A percentile compares a stretch with the other conserved stretches of the same genome.
Evolutionary conservation across 768 basidiomycete species (phyloP).

Genomic region (Tephrocybe sp.): DNA sequence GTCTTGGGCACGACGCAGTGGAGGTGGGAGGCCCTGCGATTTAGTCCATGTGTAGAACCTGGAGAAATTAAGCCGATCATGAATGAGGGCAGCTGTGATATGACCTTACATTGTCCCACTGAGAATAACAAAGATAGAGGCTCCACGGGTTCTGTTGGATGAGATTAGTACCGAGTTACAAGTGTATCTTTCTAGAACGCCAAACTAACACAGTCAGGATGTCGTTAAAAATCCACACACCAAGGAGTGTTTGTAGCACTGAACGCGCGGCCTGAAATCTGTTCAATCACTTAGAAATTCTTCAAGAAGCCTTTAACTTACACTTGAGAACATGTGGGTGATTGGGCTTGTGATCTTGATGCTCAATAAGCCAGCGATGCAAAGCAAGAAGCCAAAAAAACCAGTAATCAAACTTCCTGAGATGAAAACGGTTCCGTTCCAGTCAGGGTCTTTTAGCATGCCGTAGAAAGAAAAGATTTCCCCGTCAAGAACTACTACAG

Average conservation of each 20-base stretch:
- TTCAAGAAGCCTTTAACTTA: conserved; percentile 33
- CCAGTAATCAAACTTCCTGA: conserved; percentile 72
- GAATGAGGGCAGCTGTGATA: not conserved
- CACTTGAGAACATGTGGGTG: conserved; percentile 83
- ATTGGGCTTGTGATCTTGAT: conserved; percentile 83
- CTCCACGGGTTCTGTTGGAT: conserved; percentile 50
- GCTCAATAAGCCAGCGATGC: conserved; percentile 73
- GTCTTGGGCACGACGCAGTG: conserved; percentile 33
- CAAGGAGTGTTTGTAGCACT: conserved; percentile 79
- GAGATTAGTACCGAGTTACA: not conserved
- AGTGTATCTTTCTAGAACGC: not conserved
- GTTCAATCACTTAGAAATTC: conserved; percentile 6
- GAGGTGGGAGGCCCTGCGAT: conserved; percentile 26
- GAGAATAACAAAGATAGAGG: conserved; percentile 66
- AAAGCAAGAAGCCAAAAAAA: conserved; percentile 78
- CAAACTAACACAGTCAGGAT: conserved; percentile 62
- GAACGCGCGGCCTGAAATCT: conserved; percentile 66
- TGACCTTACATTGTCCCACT: conserved; percentile 59
- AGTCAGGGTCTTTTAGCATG: conserved; percentile 32
- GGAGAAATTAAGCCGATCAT: not conserved
- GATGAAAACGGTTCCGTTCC: conserved; percentile 53
- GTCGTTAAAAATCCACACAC: conserved; percentile 75
- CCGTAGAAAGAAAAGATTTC: conserved; percentile 43
- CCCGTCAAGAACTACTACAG: conserved; percentile 56
- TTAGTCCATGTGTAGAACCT: conserved; percentile 56